phyloP scores from a whole-genome alignment of 1,284 basidiomycete genomes.

The Marasmius sp. region DNA sequence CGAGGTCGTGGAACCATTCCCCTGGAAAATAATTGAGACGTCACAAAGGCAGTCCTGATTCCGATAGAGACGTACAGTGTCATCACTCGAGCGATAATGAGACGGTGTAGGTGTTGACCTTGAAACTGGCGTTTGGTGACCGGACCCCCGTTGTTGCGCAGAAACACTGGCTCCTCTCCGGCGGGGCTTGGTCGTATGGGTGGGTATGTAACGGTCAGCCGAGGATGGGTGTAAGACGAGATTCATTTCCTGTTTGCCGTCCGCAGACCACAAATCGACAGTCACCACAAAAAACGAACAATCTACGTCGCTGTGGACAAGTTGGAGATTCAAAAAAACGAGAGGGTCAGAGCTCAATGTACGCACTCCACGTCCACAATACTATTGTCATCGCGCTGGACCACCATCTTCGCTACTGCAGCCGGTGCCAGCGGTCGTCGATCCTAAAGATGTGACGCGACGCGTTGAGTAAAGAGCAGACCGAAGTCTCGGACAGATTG shows the following conservation, averaged over 20 bases:
- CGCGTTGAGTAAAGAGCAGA: neutral
- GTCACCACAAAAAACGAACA: conserved; percentile 85
- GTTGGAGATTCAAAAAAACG: conserved; percentile 16
- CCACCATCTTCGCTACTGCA: conserved; percentile 80
- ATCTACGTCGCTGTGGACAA: conserved; percentile 69
- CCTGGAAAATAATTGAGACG: conserved; percentile 30
- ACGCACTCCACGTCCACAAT: conserved; percentile 78
- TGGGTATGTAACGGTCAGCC: conserved; percentile 65
- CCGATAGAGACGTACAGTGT: conserved; percentile 29
- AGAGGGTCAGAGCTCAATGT: neutral
- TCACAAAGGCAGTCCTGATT: conserved; percentile 2
- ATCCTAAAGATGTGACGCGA: conserved; percentile 53
- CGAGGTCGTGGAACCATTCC: conserved; percentile 23
- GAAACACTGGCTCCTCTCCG: conserved; percentile 40
- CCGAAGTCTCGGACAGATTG: neutral
- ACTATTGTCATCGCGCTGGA: conserved; percentile 64
- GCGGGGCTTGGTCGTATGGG: conserved; percentile 52
- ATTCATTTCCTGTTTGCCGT: conserved; percentile 80
- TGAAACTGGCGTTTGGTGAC: conserved; percentile 40
- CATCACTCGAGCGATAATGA: conserved; percentile 37
- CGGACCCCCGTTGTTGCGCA: conserved; percentile 36
- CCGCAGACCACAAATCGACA: conserved; percentile 85
- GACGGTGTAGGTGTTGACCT: conserved; percentile 39
- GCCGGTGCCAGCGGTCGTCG: conserved; percentile 88
- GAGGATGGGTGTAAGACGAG: conserved; percentile 84